Evolutionary conservation across 2,329 filamentous ascomycete genomes (phyloP).

Genomic region (Aspergillus fischeri): DNA sequence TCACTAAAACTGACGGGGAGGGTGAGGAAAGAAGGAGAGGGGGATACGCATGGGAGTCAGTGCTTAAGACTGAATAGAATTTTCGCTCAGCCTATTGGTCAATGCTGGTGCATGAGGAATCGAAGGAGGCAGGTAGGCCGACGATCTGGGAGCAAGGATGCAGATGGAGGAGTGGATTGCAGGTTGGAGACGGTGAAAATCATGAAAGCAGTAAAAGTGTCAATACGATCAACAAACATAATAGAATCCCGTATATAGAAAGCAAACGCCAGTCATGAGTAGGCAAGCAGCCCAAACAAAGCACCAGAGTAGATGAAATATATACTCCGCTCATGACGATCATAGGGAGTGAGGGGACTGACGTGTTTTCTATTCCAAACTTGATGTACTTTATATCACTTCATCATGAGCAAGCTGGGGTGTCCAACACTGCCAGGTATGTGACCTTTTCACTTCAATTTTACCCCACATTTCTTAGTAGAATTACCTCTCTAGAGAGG

Average conservation of each 20-base stretch:
- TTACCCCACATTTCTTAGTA: too few relatives aligned
- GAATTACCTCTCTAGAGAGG: too few relatives aligned
- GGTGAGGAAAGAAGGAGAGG: not conserved
- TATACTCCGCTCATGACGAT: not conserved
- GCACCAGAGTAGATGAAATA: not conserved
- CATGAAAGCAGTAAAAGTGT: not conserved
- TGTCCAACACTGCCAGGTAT: too few relatives aligned
- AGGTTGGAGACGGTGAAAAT: too few relatives aligned
- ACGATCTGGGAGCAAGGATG: conserved; percentile 9
- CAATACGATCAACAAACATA: not conserved
- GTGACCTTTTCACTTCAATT: too few relatives aligned
- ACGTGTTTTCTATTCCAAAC: too few relatives aligned
- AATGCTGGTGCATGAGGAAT: not conserved
- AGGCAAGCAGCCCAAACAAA: not conserved
- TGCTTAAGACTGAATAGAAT: not conserved
- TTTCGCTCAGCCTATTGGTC: not conserved
- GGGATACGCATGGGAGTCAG: not conserved
- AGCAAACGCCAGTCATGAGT: not conserved
- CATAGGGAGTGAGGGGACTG: too few relatives aligned
- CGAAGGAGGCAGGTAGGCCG: conserved; percentile 2
- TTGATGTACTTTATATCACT: too few relatives aligned
- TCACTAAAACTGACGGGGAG: not conserved
- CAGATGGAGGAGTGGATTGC: not conserved
- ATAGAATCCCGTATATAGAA: not conserved
- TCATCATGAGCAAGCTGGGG: too few relatives aligned